phyloP scores from a whole-genome alignment of 345 rosid genomes.

The Firmiana major region DNA sequence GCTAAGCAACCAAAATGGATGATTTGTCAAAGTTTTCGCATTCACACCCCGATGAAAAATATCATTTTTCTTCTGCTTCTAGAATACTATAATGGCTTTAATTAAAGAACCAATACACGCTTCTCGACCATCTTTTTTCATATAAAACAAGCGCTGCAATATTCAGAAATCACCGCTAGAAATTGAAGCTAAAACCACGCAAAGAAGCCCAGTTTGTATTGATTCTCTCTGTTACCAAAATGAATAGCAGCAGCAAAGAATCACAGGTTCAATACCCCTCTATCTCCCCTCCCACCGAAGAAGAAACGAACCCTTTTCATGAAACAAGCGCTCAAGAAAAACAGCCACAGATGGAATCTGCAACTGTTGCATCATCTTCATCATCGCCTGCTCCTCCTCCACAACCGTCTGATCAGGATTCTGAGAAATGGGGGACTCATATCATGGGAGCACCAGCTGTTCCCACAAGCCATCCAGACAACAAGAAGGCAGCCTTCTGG shows the following conservation, averaged over 20 bases:
- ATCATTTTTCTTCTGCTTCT: background rate
- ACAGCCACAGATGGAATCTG: conserved; percentile 4
- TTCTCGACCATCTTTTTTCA: background rate
- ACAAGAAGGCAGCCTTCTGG: conserved; percentile 57
- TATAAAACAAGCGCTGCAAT: background rate
- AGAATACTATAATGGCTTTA: background rate
- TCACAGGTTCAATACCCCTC: conserved; percentile 20
- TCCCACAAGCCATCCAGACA: conserved; percentile 54
- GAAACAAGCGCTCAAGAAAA: background rate
- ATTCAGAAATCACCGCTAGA: background rate
- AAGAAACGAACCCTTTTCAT: conserved; percentile 24
- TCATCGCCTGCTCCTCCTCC: conserved; percentile 8
- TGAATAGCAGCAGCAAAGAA: conserved; percentile 20
- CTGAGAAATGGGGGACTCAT: conserved; percentile 51
- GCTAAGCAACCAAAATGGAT: conserved; percentile 9
- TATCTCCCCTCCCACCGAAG: background rate
- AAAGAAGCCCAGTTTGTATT: background rate
- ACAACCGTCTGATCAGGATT: conserved; percentile 4
- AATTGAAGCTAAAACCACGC: background rate
- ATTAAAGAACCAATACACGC: background rate
- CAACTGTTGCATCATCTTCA: background rate
- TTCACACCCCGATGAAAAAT: background rate
- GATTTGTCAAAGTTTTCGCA: background rate
- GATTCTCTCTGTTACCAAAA: conserved; percentile 9
- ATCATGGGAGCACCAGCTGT: conserved; percentile 57